phyloP scores from a whole-genome alignment of 2,329 filamentous ascomycete species.

The Colletotrichum higginsianum region DNA sequence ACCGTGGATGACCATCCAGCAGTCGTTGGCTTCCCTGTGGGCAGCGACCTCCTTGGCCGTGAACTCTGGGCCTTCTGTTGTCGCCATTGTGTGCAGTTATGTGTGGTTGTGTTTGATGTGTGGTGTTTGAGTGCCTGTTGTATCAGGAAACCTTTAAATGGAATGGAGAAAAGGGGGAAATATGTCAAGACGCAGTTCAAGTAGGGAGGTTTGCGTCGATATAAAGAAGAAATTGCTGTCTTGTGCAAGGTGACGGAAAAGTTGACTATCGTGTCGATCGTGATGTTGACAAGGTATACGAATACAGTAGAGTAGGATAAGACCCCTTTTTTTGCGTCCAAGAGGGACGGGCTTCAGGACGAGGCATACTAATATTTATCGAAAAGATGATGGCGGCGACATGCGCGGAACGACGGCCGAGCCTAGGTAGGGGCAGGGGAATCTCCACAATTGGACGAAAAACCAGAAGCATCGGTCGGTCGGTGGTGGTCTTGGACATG shows the following conservation, averaged over 20 bases:
- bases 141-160: conserved; percentile 18
- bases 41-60: conserved; percentile 60
- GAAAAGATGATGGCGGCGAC: conserved; percentile 16
- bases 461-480: conserved; percentile 15
- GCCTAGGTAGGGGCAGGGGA: background rate
- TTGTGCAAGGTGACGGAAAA: conserved; percentile 1
- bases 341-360: conserved; percentile 13
- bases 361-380: conserved; percentile 30
- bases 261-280: conserved; percentile 2
- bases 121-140: background rate
- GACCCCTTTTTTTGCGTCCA: conserved; percentile 6
- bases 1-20: conserved; percentile 71
- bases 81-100: conserved; percentile 22
- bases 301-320: background rate
- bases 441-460: conserved; percentile 34
- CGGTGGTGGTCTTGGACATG: background rate
- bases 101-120: background rate
- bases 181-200: background rate
- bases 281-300: conserved; percentile 7
- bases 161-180: background rate
- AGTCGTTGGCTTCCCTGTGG: conserved; percentile 64
- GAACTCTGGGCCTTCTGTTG: conserved; percentile 47
- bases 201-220: background rate
- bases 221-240: conserved; percentile 19
- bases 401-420: background rate